Percentiles rank a stretch among this genome's conserved stretches.
Evolutionary conservation across 1,284 basidiomycete species (phyloP).

Genomic region (Sphagnurus paluster): DNA sequence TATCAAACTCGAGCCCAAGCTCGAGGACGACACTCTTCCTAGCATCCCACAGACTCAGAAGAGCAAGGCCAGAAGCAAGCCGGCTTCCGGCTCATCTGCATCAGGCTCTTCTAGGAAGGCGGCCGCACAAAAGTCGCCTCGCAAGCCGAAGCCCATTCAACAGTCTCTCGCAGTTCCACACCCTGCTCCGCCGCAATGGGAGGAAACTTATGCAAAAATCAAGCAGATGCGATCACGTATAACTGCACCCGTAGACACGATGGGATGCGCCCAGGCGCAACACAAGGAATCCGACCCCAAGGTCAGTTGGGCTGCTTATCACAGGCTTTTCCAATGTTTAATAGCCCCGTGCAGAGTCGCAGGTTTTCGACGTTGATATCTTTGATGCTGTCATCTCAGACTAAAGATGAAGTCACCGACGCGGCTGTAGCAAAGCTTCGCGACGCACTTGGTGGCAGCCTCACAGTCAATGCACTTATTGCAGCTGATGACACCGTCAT

Average conservation of each 20-base stretch:
- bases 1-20: conserved; percentile 32
- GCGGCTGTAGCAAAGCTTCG: conserved; percentile 83
- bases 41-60: background rate
- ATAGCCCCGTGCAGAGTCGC: conserved; percentile 50
- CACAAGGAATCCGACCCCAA: conserved; percentile 62
- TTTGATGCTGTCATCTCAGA: conserved; percentile 95
- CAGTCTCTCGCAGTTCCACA: conserved; percentile 67
- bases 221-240: conserved; percentile 74
- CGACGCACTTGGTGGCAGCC: conserved; percentile 68
- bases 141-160: conserved; percentile 43
- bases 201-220: conserved; percentile 74
- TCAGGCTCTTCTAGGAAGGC: conserved; percentile 21
- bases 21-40: conserved; percentile 24
- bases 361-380: conserved; percentile 88
- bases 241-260: conserved; percentile 87
- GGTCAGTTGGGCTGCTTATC: conserved; percentile 38
- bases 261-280: conserved; percentile 82
- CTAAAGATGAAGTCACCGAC: conserved; percentile 90
- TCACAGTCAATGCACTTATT: conserved; percentile 76
- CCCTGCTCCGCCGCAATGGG: conserved; percentile 74
- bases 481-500: conserved; percentile 65
- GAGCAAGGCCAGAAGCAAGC: conserved; percentile 2
- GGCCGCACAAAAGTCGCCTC: conserved; percentile 23
- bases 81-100: conserved; percentile 12
- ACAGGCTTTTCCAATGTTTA: background rate